Conservation (phyloP, 345 rosid species). For the Populus simonii region DNA sequence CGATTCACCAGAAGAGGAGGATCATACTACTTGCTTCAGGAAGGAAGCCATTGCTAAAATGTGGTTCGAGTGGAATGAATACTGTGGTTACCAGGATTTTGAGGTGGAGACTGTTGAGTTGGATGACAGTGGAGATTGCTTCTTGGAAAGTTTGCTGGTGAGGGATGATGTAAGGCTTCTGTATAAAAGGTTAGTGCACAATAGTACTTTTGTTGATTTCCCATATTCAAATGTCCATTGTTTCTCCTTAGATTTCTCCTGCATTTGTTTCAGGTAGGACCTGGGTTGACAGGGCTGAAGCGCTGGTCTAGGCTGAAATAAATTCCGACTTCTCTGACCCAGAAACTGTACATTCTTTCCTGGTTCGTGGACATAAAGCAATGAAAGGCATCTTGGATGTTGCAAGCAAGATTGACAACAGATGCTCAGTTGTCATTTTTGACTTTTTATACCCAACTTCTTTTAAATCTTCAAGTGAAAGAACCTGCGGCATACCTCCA, state of each 20-base stretch:
- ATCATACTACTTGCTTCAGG: constrained; percentile 52
- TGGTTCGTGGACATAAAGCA: background rate
- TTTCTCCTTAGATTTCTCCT: background rate
- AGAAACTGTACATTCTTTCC: background rate
- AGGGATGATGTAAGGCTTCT: constrained; percentile 57
- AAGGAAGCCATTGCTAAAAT: constrained; percentile 80
- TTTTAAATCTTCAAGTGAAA: background rate
- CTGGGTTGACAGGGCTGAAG: background rate
- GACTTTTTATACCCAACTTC: background rate
- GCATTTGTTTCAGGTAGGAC: constrained; percentile 33
- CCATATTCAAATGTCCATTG: background rate
- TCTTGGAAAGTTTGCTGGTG: constrained; percentile 55
- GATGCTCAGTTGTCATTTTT: background rate
- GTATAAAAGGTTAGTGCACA: constrained; percentile 60
- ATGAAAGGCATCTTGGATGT: background rate
- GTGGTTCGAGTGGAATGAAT: constrained; percentile 96
- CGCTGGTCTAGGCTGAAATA: background rate
- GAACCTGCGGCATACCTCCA: background rate
- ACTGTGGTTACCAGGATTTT: constrained; percentile 49
- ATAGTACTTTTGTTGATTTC: background rate
- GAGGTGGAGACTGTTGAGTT: constrained; percentile 46
- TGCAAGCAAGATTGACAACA: background rate
- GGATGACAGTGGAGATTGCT: constrained; percentile 54
- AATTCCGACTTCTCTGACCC: background rate
- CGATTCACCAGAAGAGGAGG: constrained; percentile 76